Conservation (phyloP, 2,329 filamentous ascomycete genomes). For the Fragosphaeria purpurea region DNA sequence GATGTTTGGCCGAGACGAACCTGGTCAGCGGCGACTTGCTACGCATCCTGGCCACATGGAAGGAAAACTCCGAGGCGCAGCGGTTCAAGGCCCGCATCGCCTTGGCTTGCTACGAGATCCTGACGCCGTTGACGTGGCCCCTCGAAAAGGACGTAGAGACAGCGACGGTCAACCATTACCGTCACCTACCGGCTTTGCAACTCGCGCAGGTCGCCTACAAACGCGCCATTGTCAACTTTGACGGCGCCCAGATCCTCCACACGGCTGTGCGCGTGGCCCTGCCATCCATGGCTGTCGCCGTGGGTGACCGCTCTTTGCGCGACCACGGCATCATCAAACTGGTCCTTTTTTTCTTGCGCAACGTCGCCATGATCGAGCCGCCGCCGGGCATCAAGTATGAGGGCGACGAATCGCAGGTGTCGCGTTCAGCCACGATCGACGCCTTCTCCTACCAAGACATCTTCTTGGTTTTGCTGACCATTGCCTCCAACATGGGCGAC, state of each 20-base stretch:
- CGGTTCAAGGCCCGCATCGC: slow-evolving; percentile 70
- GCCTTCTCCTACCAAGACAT: slow-evolving; percentile 87
- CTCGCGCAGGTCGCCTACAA: slow-evolving; percentile 87
- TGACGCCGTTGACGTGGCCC: slow-evolving; percentile 92
- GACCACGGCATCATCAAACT: slow-evolving; percentile 92
- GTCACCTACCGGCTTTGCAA: slow-evolving; percentile 82
- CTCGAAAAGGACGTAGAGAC: slow-evolving; percentile 67
- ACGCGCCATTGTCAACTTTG: slow-evolving; percentile 74
- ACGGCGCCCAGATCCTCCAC: slow-evolving; percentile 65
- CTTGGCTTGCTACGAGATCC: slow-evolving; percentile 76
- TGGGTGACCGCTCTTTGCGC: slow-evolving; percentile 63
- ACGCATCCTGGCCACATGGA: slow-evolving; percentile 78
- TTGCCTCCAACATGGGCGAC: slow-evolving; percentile 87
- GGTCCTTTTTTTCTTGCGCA: slow-evolving; percentile 78
- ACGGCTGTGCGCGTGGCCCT: slow-evolving; percentile 72
- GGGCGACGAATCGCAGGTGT: slow-evolving; percentile 83
- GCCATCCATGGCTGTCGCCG: slow-evolving; percentile 71
- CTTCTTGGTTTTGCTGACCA: slow-evolving; percentile 71
- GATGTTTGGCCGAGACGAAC: slow-evolving; percentile 86
- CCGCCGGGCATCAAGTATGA: slow-evolving; percentile 64
- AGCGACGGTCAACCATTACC: slow-evolving; percentile 87
- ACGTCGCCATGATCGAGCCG: slow-evolving; percentile 74
- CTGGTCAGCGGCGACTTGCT: slow-evolving; percentile 83
- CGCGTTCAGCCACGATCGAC: slow-evolving; percentile 77
- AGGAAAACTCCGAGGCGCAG: slow-evolving; percentile 60